These are phyloP conservation scores for Gynochthodes officinalis DNA, from an alignment of 257 asterid species.

Conservation along the genomic window DNA sequence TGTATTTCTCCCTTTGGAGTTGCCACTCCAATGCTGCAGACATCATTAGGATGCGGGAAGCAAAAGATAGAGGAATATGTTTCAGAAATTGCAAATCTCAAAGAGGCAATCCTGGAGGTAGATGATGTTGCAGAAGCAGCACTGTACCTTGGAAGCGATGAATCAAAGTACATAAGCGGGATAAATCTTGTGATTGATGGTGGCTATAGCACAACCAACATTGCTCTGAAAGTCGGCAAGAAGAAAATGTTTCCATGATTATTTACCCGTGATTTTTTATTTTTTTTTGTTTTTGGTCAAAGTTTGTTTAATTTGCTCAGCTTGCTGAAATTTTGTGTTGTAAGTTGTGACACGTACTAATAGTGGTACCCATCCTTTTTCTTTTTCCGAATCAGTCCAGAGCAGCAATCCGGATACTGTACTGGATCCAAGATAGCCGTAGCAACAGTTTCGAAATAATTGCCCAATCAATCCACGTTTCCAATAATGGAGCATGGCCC, in stretches of 20 bases:
- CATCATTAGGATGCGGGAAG: background rate
- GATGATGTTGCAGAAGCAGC: slow-evolving; percentile 39
- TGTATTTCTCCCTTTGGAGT: slow-evolving; percentile 27
- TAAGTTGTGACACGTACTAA: too few species aligned
- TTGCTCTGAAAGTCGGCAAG: slow-evolving; percentile 21
- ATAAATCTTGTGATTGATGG: slow-evolving; percentile 40
- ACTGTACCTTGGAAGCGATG: slow-evolving; percentile 30
- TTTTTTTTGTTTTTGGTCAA: too few species aligned
- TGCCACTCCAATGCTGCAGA: slow-evolving; percentile 25
- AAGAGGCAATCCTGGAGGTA: slow-evolving; percentile 17
- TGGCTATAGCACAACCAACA: slow-evolving; percentile 36
- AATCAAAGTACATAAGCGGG: slow-evolving; percentile 35
- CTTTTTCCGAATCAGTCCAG: too few species aligned
- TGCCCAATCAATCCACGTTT: too few species aligned
- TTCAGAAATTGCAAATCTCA: slow-evolving; percentile 25
- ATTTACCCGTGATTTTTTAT: too few species aligned
- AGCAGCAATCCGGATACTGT: too few species aligned
- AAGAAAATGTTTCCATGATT: background rate
- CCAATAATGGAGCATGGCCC: too few species aligned
- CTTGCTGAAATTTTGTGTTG: too few species aligned
- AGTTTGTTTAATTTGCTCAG: too few species aligned
- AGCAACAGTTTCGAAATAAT: too few species aligned
- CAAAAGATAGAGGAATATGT: slow-evolving; percentile 17
- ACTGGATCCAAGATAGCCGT: too few species aligned
- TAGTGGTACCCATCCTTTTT: too few species aligned